Evolutionary conservation across 2,329 filamentous ascomycete species (phyloP).

Genomic region (Alternaria conjuncta): DNA sequence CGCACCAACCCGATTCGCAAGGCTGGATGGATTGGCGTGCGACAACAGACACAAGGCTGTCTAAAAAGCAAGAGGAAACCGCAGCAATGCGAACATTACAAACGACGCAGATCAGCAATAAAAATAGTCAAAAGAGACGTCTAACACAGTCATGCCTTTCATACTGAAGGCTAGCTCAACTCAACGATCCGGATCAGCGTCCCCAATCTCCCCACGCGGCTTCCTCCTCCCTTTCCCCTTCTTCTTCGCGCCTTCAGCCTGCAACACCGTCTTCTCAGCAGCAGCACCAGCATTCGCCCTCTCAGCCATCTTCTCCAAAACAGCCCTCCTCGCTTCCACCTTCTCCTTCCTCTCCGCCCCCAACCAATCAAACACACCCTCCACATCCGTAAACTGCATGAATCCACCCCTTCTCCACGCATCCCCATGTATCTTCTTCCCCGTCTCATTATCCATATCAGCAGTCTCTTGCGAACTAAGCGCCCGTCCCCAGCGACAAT

Average conservation of each 20-base stretch:
- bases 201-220: accelerated
- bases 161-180: not conserved
- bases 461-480: constrained; percentile 13
- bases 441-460: constrained; percentile 5
- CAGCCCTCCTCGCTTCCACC: not conserved
- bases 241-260: not conserved
- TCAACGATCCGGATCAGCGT: not conserved
- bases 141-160: no score
- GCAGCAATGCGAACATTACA: no score
- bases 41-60: no score
- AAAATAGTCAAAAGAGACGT: no score
- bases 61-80: no score
- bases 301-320: not conserved
- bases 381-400: constrained; percentile 30
- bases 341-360: not conserved
- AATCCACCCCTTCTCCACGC: constrained; percentile 32
- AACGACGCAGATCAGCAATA: no score
- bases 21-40: no score
- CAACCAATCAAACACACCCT: constrained; percentile 22
- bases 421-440: constrained; percentile 24
- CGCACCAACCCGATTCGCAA: no score
- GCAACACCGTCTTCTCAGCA: not conserved
- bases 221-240: not conserved
- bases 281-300: not conserved
- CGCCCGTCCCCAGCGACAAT: constrained; percentile 32